A percentile compares a stretch with the other conserved stretches of the same genome.
Evolutionary conservation across 345 rosid genomes (phyloP).

Genomic region (Toxicodendron radicans): DNA sequence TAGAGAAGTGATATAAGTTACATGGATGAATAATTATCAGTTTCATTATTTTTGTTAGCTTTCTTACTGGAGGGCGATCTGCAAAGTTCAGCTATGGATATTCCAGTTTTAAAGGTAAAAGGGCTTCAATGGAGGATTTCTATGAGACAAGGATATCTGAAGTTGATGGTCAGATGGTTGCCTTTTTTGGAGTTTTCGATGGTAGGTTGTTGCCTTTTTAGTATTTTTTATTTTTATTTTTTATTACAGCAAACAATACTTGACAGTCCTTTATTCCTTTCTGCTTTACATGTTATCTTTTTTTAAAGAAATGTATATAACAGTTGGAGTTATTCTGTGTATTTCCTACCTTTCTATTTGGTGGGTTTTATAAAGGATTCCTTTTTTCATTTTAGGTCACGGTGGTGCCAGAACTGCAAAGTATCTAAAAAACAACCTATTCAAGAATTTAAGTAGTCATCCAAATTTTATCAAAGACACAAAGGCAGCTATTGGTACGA

Average conservation of each 20-base stretch:
- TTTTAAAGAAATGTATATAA: neutral
- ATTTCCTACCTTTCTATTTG: neutral
- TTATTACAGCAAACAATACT: neutral
- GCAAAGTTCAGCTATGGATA: slow-evolving; percentile 54
- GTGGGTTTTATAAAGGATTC: slow-evolving; percentile 11
- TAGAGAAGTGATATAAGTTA: neutral
- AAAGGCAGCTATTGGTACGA: slow-evolving; percentile 48
- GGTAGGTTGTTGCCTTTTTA: slow-evolving; percentile 31
- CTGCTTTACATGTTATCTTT: neutral
- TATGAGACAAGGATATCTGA: slow-evolving; percentile 55
- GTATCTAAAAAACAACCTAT: slow-evolving; percentile 49
- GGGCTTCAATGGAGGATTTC: slow-evolving; percentile 68
- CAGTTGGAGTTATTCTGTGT: neutral
- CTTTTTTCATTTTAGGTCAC: slow-evolving; percentile 33
- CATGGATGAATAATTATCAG: neutral
- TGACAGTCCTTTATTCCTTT: neutral
- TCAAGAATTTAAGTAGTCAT: slow-evolving; percentile 47
- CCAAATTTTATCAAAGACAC: slow-evolving; percentile 44
- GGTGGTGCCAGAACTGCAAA: slow-evolving; percentile 57
- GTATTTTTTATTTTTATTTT: neutral
- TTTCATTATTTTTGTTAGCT: slow-evolving; percentile 23
- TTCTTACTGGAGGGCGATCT: slow-evolving; percentile 33
- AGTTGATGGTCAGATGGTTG: slow-evolving; percentile 59
- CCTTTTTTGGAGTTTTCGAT: slow-evolving; percentile 65
- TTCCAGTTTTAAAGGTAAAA: slow-evolving; percentile 58